phyloP scores from a whole-genome alignment of 1,284 basidiomycete species.

The Melampsora larici-populina region DNA sequence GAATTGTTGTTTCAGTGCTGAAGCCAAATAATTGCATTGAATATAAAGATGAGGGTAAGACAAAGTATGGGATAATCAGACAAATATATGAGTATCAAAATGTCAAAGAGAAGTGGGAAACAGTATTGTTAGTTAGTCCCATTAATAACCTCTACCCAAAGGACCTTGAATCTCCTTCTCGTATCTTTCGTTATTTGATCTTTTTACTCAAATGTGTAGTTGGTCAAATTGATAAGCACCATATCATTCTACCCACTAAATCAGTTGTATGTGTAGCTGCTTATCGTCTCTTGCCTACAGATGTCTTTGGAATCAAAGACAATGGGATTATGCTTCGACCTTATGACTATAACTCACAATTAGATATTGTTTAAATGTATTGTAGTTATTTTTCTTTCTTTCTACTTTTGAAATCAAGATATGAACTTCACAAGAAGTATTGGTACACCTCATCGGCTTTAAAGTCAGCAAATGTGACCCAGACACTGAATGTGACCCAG shows the following conservation, averaged over 20 bases:
- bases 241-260: not conserved
- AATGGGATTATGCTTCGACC: not conserved
- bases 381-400: not conserved
- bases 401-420: too few species aligned
- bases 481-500: too few species aligned
- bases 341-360: not conserved
- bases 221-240: not conserved
- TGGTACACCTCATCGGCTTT: too few species aligned
- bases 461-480: too few species aligned
- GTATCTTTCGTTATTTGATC: not conserved
- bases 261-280: not conserved
- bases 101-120: not conserved
- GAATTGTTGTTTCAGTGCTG: not conserved
- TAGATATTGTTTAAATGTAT: not conserved
- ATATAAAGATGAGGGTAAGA: too few species aligned
- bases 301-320: conserved; percentile 7
- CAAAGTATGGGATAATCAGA: too few species aligned
- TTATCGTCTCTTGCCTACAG: conserved; percentile 8
- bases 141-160: not conserved
- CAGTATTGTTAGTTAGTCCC: not conserved
- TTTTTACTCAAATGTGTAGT: not conserved
- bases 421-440: too few species aligned
- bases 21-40: not conserved
- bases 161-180: not conserved
- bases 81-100: too few species aligned